phyloP scores from a whole-genome alignment of 495 filamentous ascomycete species.

The Aspergillus homomorphus region DNA sequence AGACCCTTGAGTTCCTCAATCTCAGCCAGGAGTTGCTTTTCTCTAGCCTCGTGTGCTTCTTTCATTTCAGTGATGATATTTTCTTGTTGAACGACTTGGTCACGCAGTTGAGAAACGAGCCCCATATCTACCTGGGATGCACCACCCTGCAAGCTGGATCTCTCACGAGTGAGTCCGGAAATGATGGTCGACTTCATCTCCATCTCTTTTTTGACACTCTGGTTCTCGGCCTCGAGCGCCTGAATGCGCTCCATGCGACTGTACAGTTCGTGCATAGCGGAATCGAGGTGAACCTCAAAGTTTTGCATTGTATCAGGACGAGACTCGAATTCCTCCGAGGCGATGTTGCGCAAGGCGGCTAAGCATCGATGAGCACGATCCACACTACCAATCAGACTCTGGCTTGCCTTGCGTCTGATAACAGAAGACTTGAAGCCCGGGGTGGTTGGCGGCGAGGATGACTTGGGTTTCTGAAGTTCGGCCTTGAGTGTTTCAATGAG shows the following conservation, averaged over 20 bases:
- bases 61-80: slow-evolving; percentile 71
- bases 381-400: slow-evolving; percentile 76
- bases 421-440: slow-evolving; percentile 52
- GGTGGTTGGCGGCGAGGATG: slow-evolving; percentile 61
- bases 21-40: slow-evolving; percentile 68
- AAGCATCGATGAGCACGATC: slow-evolving; percentile 94
- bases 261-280: slow-evolving; percentile 90
- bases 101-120: slow-evolving; percentile 80
- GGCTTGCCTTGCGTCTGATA: slow-evolving; percentile 90
- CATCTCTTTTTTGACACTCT: slow-evolving; percentile 87
- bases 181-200: slow-evolving; percentile 93
- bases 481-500: slow-evolving; percentile 87
- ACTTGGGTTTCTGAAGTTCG: slow-evolving; percentile 73
- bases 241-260: slow-evolving; percentile 83
- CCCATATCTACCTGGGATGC: slow-evolving; percentile 89
- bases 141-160: slow-evolving; percentile 75
- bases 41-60: slow-evolving; percentile 66
- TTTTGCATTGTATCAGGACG: slow-evolving; percentile 83
- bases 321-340: slow-evolving; percentile 75
- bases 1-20: slow-evolving; percentile 63
- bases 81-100: slow-evolving; percentile 83
- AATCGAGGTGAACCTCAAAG: slow-evolving; percentile 87
- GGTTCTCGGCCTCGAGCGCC: slow-evolving; percentile 81
- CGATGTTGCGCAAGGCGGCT: slow-evolving; percentile 82
- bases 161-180: slow-evolving; percentile 85